Evolutionary conservation across 306 rosid genomes (phyloP), one percentile per base, ranked within the genome.

Genomic region (Spatholobus suberectus): DNA sequence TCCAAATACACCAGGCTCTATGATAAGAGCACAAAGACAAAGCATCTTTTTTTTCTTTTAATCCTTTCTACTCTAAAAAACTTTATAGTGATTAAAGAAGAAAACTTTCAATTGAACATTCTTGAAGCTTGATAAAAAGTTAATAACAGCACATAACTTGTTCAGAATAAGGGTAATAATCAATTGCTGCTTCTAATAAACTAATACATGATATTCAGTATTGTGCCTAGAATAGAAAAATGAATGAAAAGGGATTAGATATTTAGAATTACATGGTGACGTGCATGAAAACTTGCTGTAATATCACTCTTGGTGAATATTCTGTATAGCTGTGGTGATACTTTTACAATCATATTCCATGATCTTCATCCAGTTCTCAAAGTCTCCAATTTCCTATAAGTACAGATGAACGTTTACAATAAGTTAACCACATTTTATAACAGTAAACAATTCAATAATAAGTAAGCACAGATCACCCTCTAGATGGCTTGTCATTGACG

Each of bases 361-460:
- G 82, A 81, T 70, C 92, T 85, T 91, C 92, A 88, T 89, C 93
- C 90, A 88, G 83, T 88, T 87, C 86, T 91, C 92, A 49, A 91
- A 91, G 83, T 91, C 95, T 52, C 95, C 95, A 72, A 91, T 88
- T 88, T 91, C 95, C 95, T 91, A 21, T 1, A 10, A 68, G 51
- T 67, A 37, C 72, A 63, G 11, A 65, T 55, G 13, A 75, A 82
- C 12, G 8, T 44, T 47, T 12, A 41, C 23, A 9, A 58, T 7
- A 20, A 70, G 78, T 18, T 82, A 55, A 37, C 43, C 44, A 27
- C 8, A 54, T 69, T 80, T 57, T 26, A 55, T 57, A 17, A 79
- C 21, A 38, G 40, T 1, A 66, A 74, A 75, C 9, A 29, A 58
- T 14, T 18, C 49, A 29, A 54, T 37, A 38, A 75, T 20, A 55